Evolutionary conservation across 225 moss, liverwort and hornwort species (phyloP).

Genomic region (Marchantia paleacea): DNA sequence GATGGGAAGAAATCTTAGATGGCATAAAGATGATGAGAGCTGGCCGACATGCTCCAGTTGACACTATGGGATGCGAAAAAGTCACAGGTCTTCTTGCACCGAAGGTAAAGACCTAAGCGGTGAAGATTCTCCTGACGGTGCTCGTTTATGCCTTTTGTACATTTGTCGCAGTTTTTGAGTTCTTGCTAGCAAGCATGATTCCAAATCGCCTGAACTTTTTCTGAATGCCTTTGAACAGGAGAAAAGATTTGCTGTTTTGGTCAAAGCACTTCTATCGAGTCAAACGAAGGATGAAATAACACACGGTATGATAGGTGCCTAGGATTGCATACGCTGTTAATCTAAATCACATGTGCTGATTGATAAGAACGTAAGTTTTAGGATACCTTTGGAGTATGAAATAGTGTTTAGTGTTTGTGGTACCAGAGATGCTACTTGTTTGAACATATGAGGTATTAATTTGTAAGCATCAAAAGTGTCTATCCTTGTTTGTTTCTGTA

Average conservation of each 20-base stretch:
- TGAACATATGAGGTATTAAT: too few relatives aligned
- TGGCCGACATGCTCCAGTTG: conserved; percentile 43
- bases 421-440: too few relatives aligned
- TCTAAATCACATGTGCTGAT: too few relatives aligned
- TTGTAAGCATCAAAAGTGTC: too few relatives aligned
- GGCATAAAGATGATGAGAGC: conserved; percentile 46
- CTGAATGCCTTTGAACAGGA: conserved; percentile 29
- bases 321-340: too few relatives aligned
- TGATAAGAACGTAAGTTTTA: too few relatives aligned
- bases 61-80: conserved; percentile 54
- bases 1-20: conserved; percentile 40
- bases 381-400: too few relatives aligned
- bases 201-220: not conserved
- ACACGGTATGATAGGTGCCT: conserved; percentile 29
- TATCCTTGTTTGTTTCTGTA: too few relatives aligned
- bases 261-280: conserved; percentile 49
- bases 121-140: not conserved
- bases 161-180: not conserved
- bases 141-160: not conserved
- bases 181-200: not conserved
- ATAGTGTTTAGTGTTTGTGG: too few relatives aligned
- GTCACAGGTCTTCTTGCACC: conserved; percentile 30
- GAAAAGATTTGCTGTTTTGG: conserved; percentile 43
- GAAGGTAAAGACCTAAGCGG: conserved; percentile 28
- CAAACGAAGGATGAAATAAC: conserved; percentile 53